Conservation (phyloP, 2,329 filamentous ascomycete genomes). For the Hypoxylon sp. region DNA sequence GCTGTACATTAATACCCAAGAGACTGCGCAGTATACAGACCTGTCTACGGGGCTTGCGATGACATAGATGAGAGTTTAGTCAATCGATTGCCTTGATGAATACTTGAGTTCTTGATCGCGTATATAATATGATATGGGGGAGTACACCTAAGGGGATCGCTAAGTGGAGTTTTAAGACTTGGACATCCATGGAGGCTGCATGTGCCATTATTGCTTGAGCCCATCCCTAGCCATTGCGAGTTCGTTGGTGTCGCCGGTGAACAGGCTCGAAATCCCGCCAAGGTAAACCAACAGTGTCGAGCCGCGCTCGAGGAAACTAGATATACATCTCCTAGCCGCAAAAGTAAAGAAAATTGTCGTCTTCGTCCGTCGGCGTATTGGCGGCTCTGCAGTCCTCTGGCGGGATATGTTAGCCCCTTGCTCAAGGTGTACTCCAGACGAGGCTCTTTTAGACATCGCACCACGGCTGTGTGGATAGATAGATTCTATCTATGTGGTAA, state of each 20-base stretch:
- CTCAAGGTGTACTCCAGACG: neutral
- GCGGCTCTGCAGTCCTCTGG: conserved; percentile 57
- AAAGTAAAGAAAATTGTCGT: conserved; percentile 61
- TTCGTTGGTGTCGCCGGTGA: neutral
- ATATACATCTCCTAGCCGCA: conserved; percentile 53
- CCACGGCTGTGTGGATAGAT: neutral
- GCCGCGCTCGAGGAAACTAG: too few species aligned
- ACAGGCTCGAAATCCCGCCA: neutral
- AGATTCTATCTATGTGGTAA: neutral
- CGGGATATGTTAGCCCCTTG: neutral
- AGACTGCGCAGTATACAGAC: neutral
- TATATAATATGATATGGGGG: neutral
- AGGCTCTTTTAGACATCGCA: neutral
- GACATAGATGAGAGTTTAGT: neutral
- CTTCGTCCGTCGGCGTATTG: conserved; percentile 55
- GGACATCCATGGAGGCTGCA: too few species aligned
- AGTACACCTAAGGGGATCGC: neutral
- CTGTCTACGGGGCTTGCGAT: neutral
- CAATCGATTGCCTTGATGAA: neutral
- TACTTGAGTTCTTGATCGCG: neutral
- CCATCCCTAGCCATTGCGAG: neutral
- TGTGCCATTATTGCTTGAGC: neutral
- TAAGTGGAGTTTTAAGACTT: neutral
- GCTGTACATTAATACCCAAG: neutral
- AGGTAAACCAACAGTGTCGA: neutral